Evolutionary conservation across 176 grass and related monocot genomes (phyloP), one percentile per base, ranked within the genome.

Genomic region (Lolium perenne): DNA sequence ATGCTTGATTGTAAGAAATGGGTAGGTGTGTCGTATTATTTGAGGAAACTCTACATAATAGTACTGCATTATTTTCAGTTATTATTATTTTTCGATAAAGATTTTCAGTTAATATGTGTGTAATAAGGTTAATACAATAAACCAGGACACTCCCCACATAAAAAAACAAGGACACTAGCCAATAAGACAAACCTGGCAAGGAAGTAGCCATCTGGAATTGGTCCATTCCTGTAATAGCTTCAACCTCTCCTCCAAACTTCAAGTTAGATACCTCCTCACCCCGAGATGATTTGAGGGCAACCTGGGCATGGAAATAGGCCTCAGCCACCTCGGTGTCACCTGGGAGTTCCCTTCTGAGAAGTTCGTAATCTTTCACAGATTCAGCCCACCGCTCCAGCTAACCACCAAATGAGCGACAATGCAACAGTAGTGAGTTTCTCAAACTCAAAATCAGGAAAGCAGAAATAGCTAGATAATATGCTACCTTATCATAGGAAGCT

Each of bases 181-280:
- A 81, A 84, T 17, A 84, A 72, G 76, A 81, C 94, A 84, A 80
- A 99, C 97, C 97, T 74, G 97, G 97, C 80, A 99, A 92, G 62
- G 81, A 86, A 81, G 91, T 94, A 83, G 88, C 97, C 70, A 88
- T 81, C 72, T 91, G 92, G 76, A 99, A 99, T 47, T 96, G 94
- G 62, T 96, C 92, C 62, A 91, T 83, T 83, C 97, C 94, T 32
- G 78, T 77, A 71, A 99, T 92, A 69, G 85, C 77, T 83, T 99
- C 97, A 80, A 99, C 94, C 61, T 92, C 97, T 43, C 96, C 91
- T 62, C 97, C 97, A 88, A 99, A 99, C 64, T 96, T 99, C 84
- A 99, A 61, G 79, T 99, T 99, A 20, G 88, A 92, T 53, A 99
- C 86, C 22, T 92, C 94, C 65, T 96, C 97, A 15, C 97, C 97